These are phyloP conservation scores for Paramecium caudatum DNA, from an alignment of 73 alveolate genomes.

Conservation along the genomic window DNA sequence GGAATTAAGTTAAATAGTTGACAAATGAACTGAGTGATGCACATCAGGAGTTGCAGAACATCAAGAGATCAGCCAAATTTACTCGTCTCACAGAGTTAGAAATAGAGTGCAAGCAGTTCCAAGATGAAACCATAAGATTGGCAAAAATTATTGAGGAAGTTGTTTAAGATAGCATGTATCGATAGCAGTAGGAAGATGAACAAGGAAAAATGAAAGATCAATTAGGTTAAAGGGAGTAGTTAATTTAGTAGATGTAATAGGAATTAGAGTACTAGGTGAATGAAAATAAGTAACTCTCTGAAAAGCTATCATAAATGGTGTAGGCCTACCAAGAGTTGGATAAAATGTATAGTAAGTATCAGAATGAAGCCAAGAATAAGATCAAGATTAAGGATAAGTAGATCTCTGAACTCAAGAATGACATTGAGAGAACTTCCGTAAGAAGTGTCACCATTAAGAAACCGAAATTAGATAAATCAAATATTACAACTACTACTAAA, in stretches of 20 bases:
- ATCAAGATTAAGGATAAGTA: not conserved
- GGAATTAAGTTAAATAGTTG: constrained; percentile 16
- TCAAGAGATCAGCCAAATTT: not conserved
- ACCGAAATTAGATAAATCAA: constrained; percentile 15
- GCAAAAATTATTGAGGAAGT: not conserved
- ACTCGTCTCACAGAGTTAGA: constrained; percentile 34
- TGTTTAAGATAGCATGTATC: not conserved
- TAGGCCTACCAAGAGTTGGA: constrained; percentile 48
- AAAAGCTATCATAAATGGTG: constrained; percentile 10
- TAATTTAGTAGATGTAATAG: not conserved
- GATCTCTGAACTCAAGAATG: not conserved
- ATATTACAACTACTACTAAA: not conserved
- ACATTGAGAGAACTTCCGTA: not conserved
- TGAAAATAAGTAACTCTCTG: not conserved
- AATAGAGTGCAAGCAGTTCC: constrained; percentile 4
- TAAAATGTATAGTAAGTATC: not conserved
- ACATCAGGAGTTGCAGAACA: not conserved
- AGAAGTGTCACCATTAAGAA: not conserved
- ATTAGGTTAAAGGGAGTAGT: not conserved
- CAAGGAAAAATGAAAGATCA: not conserved
- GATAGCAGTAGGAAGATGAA: constrained; percentile 23
- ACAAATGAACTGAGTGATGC: constrained; percentile 1
- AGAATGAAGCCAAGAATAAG: constrained; percentile 26
- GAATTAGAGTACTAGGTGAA: constrained; percentile 36
- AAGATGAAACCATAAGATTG: constrained; percentile 45